Base-by-base conservation (phyloP, 192 early-diverging fungal genomes). In the Rhizophlyctis rosea region DNA sequence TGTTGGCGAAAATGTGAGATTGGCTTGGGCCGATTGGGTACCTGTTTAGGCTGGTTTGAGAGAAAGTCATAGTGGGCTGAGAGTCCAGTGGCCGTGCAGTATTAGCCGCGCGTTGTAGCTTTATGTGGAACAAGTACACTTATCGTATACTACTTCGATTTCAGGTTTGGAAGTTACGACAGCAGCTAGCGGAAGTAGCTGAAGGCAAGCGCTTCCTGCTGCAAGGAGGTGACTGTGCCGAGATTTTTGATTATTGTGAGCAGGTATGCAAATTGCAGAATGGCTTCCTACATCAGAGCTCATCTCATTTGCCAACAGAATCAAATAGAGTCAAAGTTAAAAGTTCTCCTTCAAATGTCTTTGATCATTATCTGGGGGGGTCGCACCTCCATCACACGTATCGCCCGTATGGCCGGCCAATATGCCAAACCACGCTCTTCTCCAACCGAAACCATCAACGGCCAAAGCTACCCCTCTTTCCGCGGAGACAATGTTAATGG, bases 401-500 rank as follows among this genome's bases (percentile, higher is more conserved):
- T 99, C 64, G 96, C 93, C 25, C 89, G 96, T 58, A 98, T 99
- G 93, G 95, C 91, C 21, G 96, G 96, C 2, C 94, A 98, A 77
- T 98, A 98, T 75, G 96, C 96, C 49, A 98, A 98, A 81, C 96
- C 96, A 14, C 86, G 96, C 52, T 94, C 91, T 35, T 93, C 86
- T 71, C 88, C 93, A 1, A 92, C 81, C 34, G 96, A 99, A 67
- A 87, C 86, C 56, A 75, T 91, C 35, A 78, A 93, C 66, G 96
- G 94, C 54, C 75, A 83, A 51, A 82, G 88, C 58, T 89, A 95
- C 62, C 63, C 80, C 51, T 90, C 94, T 33, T 99, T 90, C 83
- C 86, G 96, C 53, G 96, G 96, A 53, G 96, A 98, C 79, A 98
- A 96, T 76, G 91, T 99, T 51, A 99, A 99, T 78, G 93, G 96